A percentile compares a stretch with the other conserved stretches of the same genome.
Evolutionary conservation across 2,329 filamentous ascomycete genomes (phyloP).

Genomic region (Gaeumannomyces sp.): DNA sequence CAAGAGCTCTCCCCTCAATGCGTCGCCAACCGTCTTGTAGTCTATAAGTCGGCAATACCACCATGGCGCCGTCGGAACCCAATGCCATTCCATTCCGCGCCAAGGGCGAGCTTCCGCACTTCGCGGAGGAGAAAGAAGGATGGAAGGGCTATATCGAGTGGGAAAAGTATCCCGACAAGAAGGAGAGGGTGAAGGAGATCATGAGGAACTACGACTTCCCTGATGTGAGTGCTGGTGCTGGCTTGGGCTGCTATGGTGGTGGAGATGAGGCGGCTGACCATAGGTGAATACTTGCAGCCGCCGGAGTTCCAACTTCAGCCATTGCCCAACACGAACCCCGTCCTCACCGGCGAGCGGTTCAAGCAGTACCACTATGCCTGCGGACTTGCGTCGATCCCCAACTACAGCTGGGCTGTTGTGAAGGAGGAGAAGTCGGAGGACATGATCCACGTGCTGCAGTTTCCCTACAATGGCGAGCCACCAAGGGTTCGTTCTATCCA

Average conservation of each 20-base stretch:
- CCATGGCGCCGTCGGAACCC: not conserved
- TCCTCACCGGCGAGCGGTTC: conserved; percentile 49
- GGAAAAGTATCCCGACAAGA: conserved; percentile 65
- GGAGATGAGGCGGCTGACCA: conserved; percentile 30
- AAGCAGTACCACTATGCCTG: conserved; percentile 52
- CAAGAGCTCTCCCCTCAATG: not conserved
- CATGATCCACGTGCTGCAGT: conserved; percentile 57
- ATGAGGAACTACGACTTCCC: conserved; percentile 24
- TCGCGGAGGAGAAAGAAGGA: not conserved
- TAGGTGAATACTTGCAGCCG: conserved; percentile 32
- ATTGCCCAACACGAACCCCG: conserved; percentile 50
- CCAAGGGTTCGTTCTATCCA: conserved; percentile 29
- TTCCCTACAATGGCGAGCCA: conserved; percentile 59
- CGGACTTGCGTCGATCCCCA: conserved; percentile 40
- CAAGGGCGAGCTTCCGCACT: conserved; percentile 4
- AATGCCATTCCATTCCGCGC: not conserved
- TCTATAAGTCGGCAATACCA: not conserved
- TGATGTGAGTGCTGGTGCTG: not conserved
- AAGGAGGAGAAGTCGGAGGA: conserved; percentile 51
- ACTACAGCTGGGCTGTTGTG: conserved; percentile 52
- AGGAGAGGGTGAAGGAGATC: conserved; percentile 50
- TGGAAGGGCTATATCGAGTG: conserved; percentile 54
- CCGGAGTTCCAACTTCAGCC: conserved; percentile 52
- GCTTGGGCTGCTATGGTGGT: no score
- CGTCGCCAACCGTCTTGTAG: not conserved